Base-by-base conservation (phyloP, 2,329 filamentous ascomycete genomes). In the Talaromyces atroroseus region DNA sequence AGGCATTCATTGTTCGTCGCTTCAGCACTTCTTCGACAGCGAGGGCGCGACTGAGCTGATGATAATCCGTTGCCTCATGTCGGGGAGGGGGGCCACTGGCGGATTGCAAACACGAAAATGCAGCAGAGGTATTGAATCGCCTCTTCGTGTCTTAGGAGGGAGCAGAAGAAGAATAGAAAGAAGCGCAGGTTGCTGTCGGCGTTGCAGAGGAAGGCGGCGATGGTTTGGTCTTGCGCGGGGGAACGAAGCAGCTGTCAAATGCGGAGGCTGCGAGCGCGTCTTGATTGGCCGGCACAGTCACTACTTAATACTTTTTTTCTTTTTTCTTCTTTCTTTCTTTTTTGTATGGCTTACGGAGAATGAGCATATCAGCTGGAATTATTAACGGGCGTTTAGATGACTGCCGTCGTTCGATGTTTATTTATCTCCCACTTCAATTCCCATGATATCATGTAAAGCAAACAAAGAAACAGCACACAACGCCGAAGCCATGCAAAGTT, bases 401-500 rank as follows among this genome's bases (percentile, higher is more conserved):
- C 12, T 36, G 32, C 16, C 32, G 32, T 36, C 32, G 5, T 3
- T 2, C 32, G 11, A 36, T 42, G 20, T 42, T n/a, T 42, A 42
- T 20, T 5, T 40, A n/a, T n/a, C 7, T 42, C 10, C 20, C 40
- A 44, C 40, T 2, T 23, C 40, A 23, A 44, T 44, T 46, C 36
- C 38, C 16, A 44, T 36, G 21, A 51, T 50, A 47, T 26, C 38
- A 49, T 16, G 32, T 16, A 16, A 36, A 36, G 12, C 26, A 14
- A 23, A 40, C 20, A 14, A 56, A 49, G 59, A 62, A 63, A 49
- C 34, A 64, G 58, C 56, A 60, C 24, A 47, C 20, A 71, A 71
- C 67, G 67, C 69, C 68, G 60, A 62, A 70, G 69, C 70, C 69
- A 64, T 73, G 65, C 65, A 68, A 72, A 72, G 69, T 67, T 71